These are phyloP conservation scores for Haematococcus sp. DNA, from an alignment of 139 green algal species.

Conservation along the genomic window DNA sequence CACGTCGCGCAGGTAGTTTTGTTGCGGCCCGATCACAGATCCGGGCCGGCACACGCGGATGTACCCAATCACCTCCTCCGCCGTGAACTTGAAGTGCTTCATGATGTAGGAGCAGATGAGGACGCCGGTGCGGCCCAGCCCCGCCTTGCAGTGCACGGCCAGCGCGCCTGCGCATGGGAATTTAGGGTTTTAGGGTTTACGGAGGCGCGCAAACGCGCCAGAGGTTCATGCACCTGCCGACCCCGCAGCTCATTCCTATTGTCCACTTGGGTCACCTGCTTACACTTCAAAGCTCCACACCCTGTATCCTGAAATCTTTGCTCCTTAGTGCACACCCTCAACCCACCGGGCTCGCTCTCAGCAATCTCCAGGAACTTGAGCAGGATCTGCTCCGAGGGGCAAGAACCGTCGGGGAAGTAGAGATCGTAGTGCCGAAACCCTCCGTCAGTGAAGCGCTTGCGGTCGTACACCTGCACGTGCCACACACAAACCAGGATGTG, in stretches of 20 bases:
- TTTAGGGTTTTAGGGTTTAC: neutral
- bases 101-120: constrained; percentile 93
- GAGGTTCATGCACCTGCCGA: no score
- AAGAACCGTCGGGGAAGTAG: constrained; percentile 92
- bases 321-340: no score
- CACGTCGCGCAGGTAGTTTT: constrained; percentile 83
- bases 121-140: constrained; percentile 88
- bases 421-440: constrained; percentile 87
- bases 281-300: no score
- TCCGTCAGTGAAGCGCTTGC: constrained; percentile 69
- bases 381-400: constrained; percentile 75
- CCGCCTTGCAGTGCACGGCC: constrained; percentile 93
- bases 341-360: constrained; percentile 66
- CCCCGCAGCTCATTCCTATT: no score
- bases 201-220: no score
- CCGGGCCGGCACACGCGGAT: constrained; percentile 88
- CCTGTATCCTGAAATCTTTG: no score
- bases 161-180: constrained; percentile 49
- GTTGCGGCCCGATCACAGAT: constrained; percentile 90
- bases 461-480: constrained; percentile 85
- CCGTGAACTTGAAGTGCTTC: constrained; percentile 87
- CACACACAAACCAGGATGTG: neutral
- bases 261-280: no score
- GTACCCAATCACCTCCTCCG: constrained; percentile 88
- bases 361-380: constrained; percentile 74